Evolutionary conservation across 1,139 yeast genomes (phyloP), one percentile per base, ranked within the genome.

Genomic region (Kodamaea sp.): DNA sequence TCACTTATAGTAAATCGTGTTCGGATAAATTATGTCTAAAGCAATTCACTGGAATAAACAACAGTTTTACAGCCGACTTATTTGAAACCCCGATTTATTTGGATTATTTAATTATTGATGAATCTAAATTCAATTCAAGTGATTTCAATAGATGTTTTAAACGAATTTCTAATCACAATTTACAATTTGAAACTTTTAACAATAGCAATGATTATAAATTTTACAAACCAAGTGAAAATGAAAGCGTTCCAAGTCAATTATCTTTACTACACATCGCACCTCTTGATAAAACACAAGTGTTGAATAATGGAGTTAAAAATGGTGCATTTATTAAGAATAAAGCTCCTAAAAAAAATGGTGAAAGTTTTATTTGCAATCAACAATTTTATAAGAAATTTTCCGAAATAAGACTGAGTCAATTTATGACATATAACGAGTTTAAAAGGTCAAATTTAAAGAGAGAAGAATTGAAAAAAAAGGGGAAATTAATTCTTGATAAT

Each of bases 1-100:
- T 79, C 2, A 77, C 95, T 0, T 60, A 73, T 31, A 84, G 95
- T 31, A 90, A 89, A 55, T 86, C 96, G 0, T 90, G 97, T 57
- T 80, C 95, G 1, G 97, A 90, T 57, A 90, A 90, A 53, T 55
- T 90, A 24, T 73, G 87, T 31, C 43, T 81, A 36, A 72, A 74
- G 40, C 96, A 87, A 55, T 63, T 67, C 29, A 67, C 73, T 0
- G 89, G 96, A 0, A 42, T 87, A 3, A 60, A 81, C 29, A 78
- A 74, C 46, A 60, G 79, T 3, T 55, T 81, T 4, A 71, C 77
- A 2, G 63, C 75, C 34, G 49, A 51, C 2, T 45, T 80, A 26
- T 54, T 81, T 34, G 60, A 69, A 11, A 54, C 62, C 6, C 56
- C 67, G 12, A 55, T 80, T 3, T 80, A 60, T 48, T 56, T 89